phyloP scores from a whole-genome alignment of 164 flowering plant species.

The Cinnamomum micranthum region DNA sequence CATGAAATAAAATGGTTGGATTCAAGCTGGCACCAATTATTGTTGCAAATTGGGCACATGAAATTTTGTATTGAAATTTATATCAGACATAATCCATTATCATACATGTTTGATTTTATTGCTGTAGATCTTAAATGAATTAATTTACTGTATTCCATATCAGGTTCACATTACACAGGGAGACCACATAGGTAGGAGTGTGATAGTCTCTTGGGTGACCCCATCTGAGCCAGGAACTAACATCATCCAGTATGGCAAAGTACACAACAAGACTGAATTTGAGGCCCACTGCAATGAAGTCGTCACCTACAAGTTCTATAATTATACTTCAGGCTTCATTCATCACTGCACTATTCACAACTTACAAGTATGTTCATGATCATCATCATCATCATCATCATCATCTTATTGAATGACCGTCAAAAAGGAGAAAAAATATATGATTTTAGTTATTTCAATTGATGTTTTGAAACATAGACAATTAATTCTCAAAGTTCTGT shows the following conservation, averaged over 20 bases:
- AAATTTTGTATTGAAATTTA: neutral
- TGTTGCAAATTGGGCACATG: neutral
- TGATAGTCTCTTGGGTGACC: slow-evolving; percentile 84
- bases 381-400: neutral
- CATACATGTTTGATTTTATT: neutral
- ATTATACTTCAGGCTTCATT: slow-evolving; percentile 75
- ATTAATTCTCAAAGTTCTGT: neutral
- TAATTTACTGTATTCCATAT: neutral
- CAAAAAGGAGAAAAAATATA: neutral
- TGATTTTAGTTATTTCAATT: neutral
- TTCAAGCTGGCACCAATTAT: neutral
- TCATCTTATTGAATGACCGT: neutral
- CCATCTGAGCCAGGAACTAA: slow-evolving; percentile 46
- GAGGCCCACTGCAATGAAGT: neutral
- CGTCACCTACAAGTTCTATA: slow-evolving; percentile 10
- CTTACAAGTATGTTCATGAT: slow-evolving; percentile 39
- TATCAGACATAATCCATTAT: neutral
- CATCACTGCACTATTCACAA: slow-evolving; percentile 61
- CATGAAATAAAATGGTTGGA: neutral
- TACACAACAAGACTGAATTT: slow-evolving; percentile 13
- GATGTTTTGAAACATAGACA: neutral
- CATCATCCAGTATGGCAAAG: slow-evolving; percentile 46
- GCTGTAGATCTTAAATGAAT: neutral
- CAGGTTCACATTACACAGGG: slow-evolving; percentile 90
- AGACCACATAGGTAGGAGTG: slow-evolving; percentile 57